Evolutionary conservation across 177 flowering plant genomes (phyloP), one percentile per base, ranked within the genome.

Genomic region (Vitis hybrid): DNA sequence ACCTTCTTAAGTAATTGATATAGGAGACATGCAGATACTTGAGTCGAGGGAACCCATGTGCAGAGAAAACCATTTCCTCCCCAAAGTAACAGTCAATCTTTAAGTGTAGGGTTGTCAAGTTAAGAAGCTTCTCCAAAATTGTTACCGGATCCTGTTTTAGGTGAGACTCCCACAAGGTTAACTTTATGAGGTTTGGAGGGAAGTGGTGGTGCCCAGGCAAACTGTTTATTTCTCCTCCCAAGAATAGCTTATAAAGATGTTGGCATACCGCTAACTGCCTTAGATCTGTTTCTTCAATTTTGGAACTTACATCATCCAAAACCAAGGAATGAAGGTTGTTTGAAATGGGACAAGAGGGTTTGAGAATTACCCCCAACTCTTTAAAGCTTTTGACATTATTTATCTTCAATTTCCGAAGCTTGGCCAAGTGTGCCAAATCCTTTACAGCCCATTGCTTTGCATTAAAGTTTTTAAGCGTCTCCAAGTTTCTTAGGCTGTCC

Each of bases 91-190:
- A 29, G 0, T 61, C 15, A 5, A n/a, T 2, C 10, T 2, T 4
- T n/a, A 61, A 33, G 48, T n/a, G 6, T 2, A 61, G 50, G 29
- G 8, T 29, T 2, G 3, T 8, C 14, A 61, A 33, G n/a, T 22
- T 51, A 1, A 62, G 72, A 13, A 75, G 71, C 50, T 56, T 31
- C 50, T 56, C 72, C n/a, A 81, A 31, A 11, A 33, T 48, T 19
- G 14, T 2, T 71, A 78, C 61, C 1, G 75, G 71, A 12, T 53
- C 56, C 0, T 53, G 2, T 53, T n/a, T n/a, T 2, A 53, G 56
- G 5, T 53, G 5, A n/a, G 15, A 53, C 5, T 10, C 5, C 13
- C 5, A 12, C 0, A 53, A 53, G 56, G 14, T 12, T 53, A 53
- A 3, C 56, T 10, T 12, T 0, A n/a, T 13, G 56, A 53, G 56